These are phyloP conservation scores for Bipolaris bicolor DNA, from an alignment of 2,329 filamentous ascomycete genomes.

Conservation along the genomic window DNA sequence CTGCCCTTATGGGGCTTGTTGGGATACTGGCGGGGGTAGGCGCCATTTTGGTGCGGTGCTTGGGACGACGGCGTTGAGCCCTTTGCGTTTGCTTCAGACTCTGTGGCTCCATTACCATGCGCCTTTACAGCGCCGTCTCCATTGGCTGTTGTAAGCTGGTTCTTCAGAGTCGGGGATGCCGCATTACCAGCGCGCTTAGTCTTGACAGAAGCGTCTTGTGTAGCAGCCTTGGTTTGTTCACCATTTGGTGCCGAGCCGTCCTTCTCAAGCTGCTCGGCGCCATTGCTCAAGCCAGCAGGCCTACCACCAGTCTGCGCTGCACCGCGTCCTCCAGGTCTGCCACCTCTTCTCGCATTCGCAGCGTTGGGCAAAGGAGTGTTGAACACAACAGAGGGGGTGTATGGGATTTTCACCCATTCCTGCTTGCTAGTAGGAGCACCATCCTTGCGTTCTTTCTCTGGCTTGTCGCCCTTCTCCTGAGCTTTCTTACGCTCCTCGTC, in stretches of 20 bases:
- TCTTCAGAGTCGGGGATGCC: conserved; percentile 39
- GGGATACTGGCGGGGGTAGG: conserved; percentile 41
- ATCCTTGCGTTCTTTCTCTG: conserved; percentile 68
- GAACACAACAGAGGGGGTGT: conserved; percentile 84
- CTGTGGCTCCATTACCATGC: conserved; percentile 21
- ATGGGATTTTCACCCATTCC: conserved; percentile 83
- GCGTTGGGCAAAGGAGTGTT: conserved; percentile 75
- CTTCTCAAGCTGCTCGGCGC: conserved; percentile 48
- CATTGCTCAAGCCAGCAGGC: conserved; percentile 51
- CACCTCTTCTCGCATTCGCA: conserved; percentile 46
- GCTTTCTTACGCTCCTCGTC: conserved; percentile 78
- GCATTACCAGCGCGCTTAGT: conserved; percentile 45
- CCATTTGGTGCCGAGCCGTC: conserved; percentile 39
- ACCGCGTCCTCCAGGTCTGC: conserved; percentile 61
- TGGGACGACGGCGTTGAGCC: conserved; percentile 28
- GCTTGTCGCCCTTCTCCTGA: conserved; percentile 70
- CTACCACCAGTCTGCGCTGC: conserved; percentile 62
- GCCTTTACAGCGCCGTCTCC: conserved; percentile 36
- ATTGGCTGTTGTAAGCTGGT: conserved; percentile 29
- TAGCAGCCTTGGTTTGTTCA: conserved; percentile 38
- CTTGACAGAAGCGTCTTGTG: conserved; percentile 43
- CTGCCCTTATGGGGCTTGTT: conserved; percentile 39
- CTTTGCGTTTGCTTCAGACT: conserved; percentile 34
- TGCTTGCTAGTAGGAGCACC: conserved; percentile 64
- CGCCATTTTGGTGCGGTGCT: conserved; percentile 30